A percentile compares a stretch with the other conserved stretches of the same genome.
These are phyloP conservation scores for Onygena corvina DNA, from an alignment of 2,329 filamentous ascomycete species.

Conservation along the genomic window DNA sequence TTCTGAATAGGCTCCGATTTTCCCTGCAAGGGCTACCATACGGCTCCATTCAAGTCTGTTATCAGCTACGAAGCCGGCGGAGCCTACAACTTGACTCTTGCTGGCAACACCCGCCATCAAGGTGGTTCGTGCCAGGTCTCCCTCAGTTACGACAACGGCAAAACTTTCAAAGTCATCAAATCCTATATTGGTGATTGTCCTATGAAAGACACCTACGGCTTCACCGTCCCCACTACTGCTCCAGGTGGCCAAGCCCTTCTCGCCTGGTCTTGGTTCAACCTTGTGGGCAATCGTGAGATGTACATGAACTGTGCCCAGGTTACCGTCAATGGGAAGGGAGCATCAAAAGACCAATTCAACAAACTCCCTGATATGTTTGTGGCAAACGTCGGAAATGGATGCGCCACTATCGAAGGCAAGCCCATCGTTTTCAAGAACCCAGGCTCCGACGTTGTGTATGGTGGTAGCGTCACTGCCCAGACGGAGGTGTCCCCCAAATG, in stretches of 20 bases:
- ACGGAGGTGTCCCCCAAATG: constrained; percentile 2
- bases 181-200: constrained; percentile 48
- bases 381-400: constrained; percentile 13
- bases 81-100: constrained; percentile 51
- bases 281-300: constrained; percentile 36
- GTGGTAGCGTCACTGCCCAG: not conserved
- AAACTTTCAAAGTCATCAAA: constrained; percentile 57
- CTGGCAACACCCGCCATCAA: constrained; percentile 50
- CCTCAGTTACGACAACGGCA: constrained; percentile 60
- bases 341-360: not conserved
- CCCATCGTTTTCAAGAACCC: constrained; percentile 9
- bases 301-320: constrained; percentile 77
- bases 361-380: constrained; percentile 11
- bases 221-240: constrained; percentile 53
- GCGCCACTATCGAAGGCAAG: constrained; percentile 10
- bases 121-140: constrained; percentile 69
- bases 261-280: constrained; percentile 69
- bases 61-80: constrained; percentile 52
- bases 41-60: constrained; percentile 40
- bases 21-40: constrained; percentile 61
- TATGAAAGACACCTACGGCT: constrained; percentile 45
- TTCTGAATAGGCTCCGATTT: constrained; percentile 46
- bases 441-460: constrained; percentile 7
- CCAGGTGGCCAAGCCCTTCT: constrained; percentile 52
- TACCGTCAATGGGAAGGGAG: constrained; percentile 38